Percentiles rank a stretch among this genome's conserved stretches.
Evolutionary conservation across 208 protist species (phyloP).

Genomic region (Porcisia deanei): DNA sequence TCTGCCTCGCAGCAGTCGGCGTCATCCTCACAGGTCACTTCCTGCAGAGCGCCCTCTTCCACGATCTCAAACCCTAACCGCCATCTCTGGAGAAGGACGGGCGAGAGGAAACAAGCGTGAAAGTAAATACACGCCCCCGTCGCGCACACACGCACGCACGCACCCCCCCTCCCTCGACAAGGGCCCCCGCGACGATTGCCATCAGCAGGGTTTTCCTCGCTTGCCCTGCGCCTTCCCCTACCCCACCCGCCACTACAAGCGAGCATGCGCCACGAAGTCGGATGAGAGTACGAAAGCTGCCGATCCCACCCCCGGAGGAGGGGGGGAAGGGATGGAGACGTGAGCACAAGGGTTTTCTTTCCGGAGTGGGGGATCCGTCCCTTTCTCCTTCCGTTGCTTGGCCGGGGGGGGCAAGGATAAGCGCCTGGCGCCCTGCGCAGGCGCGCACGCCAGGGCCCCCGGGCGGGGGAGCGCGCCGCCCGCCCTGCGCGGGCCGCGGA

Average conservation of each 20-base stretch:
- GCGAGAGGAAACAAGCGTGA: background rate
- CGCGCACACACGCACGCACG: too few species aligned
- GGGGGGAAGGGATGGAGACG: background rate
- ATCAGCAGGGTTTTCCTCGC: too few species aligned
- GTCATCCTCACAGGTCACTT: conserved; percentile 35
- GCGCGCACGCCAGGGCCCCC: too few species aligned
- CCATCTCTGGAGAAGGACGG: background rate
- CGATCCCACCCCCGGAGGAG: background rate
- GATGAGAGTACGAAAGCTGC: background rate
- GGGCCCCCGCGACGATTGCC: background rate
- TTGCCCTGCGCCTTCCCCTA: background rate
- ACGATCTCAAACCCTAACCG: conserved; percentile 22
- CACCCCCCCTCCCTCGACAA: background rate
- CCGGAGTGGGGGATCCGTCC: background rate
- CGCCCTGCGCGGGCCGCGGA: too few species aligned
- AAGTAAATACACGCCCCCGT: background rate
- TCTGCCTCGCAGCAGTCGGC: conserved; percentile 31
- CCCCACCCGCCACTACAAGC: background rate
- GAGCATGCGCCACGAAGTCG: background rate
- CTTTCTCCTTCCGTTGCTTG: background rate
- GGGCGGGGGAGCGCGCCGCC: too few species aligned
- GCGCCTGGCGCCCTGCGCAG: too few species aligned
- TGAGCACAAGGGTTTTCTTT: background rate
- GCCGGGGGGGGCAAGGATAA: background rate
- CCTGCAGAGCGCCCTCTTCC: conserved; percentile 30